Conservation (phyloP, 768 basidiomycete species). For the Lactarius sp. region DNA sequence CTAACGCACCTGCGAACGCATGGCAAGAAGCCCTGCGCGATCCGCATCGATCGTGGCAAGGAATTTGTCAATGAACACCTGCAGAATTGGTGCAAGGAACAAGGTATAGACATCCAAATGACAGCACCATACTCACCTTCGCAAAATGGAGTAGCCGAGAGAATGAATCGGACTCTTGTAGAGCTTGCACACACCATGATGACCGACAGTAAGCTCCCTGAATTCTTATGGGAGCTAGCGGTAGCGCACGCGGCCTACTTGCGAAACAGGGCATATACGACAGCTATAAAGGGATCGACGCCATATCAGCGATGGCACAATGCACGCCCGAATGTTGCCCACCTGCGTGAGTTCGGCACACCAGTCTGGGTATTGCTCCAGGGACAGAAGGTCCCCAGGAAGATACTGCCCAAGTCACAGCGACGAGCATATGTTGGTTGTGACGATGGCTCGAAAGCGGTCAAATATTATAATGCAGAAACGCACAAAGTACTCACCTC, state of each 20-base stretch:
- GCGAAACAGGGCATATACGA: not conserved
- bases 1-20: accelerated
- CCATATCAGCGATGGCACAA: not conserved
- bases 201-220: accelerated
- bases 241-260: too few species aligned
- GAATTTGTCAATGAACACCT: not conserved
- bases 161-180: not conserved
- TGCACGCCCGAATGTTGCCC: not conserved
- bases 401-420: not conserved
- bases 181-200: not conserved
- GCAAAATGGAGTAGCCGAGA: not conserved
- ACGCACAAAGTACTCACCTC: not conserved
- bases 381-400: not conserved
- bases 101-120: not conserved
- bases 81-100: not conserved
- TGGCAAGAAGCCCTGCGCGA: not conserved
- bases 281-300: not conserved
- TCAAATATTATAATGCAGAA: not conserved
- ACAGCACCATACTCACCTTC: too few species aligned
- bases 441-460: not conserved
- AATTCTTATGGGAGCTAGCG: not conserved
- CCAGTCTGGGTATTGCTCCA: not conserved
- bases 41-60: not conserved
- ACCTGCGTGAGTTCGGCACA: not conserved
- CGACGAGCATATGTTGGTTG: not conserved